Evolutionary conservation across 192 early-diverging fungal genomes (phyloP).

Genomic region (Entomortierella parvispora): DNA sequence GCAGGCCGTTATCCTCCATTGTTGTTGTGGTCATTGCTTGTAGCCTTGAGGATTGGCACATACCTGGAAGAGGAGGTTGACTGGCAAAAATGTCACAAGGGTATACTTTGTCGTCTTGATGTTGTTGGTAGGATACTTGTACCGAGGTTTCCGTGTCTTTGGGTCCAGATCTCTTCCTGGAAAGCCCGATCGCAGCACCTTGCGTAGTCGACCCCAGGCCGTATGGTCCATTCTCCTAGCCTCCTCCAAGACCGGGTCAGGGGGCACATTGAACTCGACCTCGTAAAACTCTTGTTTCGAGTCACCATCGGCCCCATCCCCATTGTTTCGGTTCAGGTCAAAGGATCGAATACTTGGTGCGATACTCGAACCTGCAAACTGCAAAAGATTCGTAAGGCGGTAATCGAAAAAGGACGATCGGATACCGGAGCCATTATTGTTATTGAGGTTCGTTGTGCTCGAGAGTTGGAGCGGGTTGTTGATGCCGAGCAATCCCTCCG

Average conservation of each 20-base stretch:
- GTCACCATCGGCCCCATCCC: slow-evolving; percentile 10
- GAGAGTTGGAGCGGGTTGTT: slow-evolving; percentile 47
- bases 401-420: slow-evolving; percentile 50
- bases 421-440: slow-evolving; percentile 28
- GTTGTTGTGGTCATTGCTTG: neutral
- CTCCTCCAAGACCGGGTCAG: slow-evolving; percentile 27
- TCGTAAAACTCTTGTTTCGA: slow-evolving; percentile 38
- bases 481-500: slow-evolving; percentile 27
- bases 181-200: slow-evolving; percentile 42
- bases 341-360: slow-evolving; percentile 46
- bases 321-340: slow-evolving; percentile 24
- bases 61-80: slow-evolving; percentile 58
- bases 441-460: slow-evolving; percentile 19
- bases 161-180: slow-evolving; percentile 48
- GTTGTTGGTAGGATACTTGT: slow-evolving; percentile 60
- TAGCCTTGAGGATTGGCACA: too few relatives aligned
- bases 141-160: slow-evolving; percentile 39
- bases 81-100: slow-evolving; percentile 50
- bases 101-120: slow-evolving; percentile 61
- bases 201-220: slow-evolving; percentile 21
- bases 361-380: slow-evolving; percentile 40
- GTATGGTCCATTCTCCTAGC: slow-evolving; percentile 25
- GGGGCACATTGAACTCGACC: slow-evolving; percentile 43
- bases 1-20: neutral
- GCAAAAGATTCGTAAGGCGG: slow-evolving; percentile 29